Evolutionary conservation across 129 eudicot genomes (phyloP), one percentile per base, ranked within the genome.

Genomic region (Flaveria linearis): DNA sequence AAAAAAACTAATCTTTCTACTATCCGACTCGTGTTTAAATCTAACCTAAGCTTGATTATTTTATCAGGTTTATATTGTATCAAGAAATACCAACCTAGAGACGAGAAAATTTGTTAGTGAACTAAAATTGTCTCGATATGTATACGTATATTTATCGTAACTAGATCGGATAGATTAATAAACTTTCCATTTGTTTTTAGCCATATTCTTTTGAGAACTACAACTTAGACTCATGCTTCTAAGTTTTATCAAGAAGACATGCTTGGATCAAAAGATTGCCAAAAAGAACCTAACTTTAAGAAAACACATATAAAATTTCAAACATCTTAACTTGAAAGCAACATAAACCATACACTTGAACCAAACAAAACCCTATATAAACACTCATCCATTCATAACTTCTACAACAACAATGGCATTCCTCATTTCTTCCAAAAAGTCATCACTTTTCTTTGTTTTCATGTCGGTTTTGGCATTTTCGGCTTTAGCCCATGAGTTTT

Each of bases 241-340:
- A 80, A 80, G 63, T 74, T 26, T 67, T 55, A 55, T 33, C 30
- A 70, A 69, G 39, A 72, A 75, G 82, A 81, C 87, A 90, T 80
- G 82, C 96, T 86, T 92, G 78, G 77, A 77, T 76, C 80, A 52
- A 71, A 88, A 88, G 88, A 80, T 73, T 81, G 76, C 83, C 71
- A 64, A 74, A 73, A 85, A 89, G 82, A 85, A 84, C 96, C 80
- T 85, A 77, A 30, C 98, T 90, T 93, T 17, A 86, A 85, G 64
- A 66, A 72, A 77, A 68, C 84, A 71, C 25, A 75, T 49, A 76
- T 67, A 49, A 61, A 61, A 17, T 22, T 22, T 57, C 73, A 65
- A 67, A 50, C 81, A 85, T 76, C 98, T 84, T 90, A 63, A 71
- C 91, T 85, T 86, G 45, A 64, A 88, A 85, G 88, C 86, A 85